Conservation (phyloP, 257 asterid species). For the Sherardia arvensis region DNA sequence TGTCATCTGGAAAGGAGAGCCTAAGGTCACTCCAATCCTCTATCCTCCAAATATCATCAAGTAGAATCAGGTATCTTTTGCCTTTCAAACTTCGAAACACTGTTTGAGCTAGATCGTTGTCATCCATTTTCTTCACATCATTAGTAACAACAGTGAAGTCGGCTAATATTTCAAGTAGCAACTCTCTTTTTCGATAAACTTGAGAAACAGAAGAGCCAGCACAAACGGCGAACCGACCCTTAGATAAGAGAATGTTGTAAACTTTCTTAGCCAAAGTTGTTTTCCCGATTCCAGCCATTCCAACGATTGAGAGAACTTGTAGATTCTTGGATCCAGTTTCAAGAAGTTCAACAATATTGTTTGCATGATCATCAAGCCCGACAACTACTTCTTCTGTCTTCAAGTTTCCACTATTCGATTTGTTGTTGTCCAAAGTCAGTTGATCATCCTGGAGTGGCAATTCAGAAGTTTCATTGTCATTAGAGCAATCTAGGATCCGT, state of each 20-base stretch:
- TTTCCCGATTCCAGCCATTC: constrained; percentile 9
- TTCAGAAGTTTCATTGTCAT: too few species aligned
- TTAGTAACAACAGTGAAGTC: not conserved
- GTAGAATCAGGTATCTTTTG: not conserved
- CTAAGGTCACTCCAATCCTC: not conserved
- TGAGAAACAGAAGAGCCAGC: not conserved
- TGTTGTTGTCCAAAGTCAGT: too few species aligned
- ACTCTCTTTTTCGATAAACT: not conserved
- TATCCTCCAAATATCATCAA: not conserved
- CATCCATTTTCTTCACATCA: not conserved
- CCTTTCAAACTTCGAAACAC: not conserved
- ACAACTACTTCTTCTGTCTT: too few species aligned
- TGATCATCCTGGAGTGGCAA: too few species aligned
- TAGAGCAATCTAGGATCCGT: too few species aligned
- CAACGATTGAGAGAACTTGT: not conserved
- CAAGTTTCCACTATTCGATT: too few species aligned
- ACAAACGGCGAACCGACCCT: not conserved
- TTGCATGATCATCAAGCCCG: too few species aligned
- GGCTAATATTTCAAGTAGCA: not conserved
- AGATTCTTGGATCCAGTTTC: not conserved
- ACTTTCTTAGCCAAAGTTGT: not conserved
- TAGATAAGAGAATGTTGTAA: not conserved
- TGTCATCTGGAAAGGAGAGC: not conserved
- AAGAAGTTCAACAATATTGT: too few species aligned
- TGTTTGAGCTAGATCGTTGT: not conserved